Evolutionary conservation across 257 asterid species (phyloP).

Genomic region (Solanum phureja): DNA sequence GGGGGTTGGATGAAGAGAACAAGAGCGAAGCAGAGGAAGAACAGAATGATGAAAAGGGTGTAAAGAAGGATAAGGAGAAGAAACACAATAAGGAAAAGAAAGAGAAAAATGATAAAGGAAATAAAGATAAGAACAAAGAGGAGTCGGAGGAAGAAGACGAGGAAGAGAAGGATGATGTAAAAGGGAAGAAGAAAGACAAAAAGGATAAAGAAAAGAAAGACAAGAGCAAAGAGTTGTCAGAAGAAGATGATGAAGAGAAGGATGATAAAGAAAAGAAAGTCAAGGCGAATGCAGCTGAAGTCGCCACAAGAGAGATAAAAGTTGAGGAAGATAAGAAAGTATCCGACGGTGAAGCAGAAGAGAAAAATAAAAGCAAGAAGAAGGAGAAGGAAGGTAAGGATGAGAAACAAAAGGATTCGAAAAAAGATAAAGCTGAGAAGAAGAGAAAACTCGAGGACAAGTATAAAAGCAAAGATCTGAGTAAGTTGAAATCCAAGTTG

Average conservation of each 20-base stretch:
- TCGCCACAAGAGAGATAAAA: conserved; percentile 30
- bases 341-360: conserved; percentile 10
- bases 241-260: background rate
- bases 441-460: conserved; percentile 35
- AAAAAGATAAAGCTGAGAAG: conserved; percentile 44
- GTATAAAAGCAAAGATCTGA: conserved; percentile 19
- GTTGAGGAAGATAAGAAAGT: conserved; percentile 15
- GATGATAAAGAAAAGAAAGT: background rate
- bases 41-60: background rate
- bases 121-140: conserved; percentile 4
- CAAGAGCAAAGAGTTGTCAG: conserved; percentile 6
- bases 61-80: conserved; percentile 10
- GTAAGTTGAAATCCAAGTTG: conserved; percentile 41
- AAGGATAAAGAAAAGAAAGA: conserved; percentile 6
- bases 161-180: conserved; percentile 1
- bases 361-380: background rate
- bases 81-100: background rate
- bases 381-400: conserved; percentile 16
- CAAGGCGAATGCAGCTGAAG: background rate
- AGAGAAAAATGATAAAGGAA: conserved; percentile 1
- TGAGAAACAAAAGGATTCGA: conserved; percentile 23
- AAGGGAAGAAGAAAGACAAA: conserved; percentile 2
- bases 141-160: conserved; percentile 12
- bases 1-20: background rate
- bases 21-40: background rate